Percentiles rank a stretch among this genome's conserved stretches.
Evolutionary conservation across 108 stramenopile genomes (phyloP).

Genomic region (Nitzschia palea): DNA sequence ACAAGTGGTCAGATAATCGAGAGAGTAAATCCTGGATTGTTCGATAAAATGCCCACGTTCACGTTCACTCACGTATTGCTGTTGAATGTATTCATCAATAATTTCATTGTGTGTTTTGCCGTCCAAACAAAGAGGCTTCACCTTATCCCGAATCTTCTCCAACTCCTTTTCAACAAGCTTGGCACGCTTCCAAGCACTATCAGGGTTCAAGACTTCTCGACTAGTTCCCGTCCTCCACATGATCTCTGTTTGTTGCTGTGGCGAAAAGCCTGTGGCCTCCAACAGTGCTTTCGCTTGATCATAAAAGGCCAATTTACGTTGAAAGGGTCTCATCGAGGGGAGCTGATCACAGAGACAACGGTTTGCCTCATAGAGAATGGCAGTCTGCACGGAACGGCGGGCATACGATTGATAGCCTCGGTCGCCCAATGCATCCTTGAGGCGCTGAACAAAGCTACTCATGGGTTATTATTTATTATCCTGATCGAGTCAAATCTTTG

Average conservation of each 20-base stretch:
- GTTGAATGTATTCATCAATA: conserved; percentile 34
- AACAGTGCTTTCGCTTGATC: conserved; percentile 48
- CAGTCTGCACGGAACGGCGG: conserved; percentile 51
- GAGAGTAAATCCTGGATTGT: not conserved
- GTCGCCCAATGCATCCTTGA: conserved; percentile 27
- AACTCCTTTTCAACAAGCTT: conserved; percentile 45
- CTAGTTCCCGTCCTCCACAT: conserved; percentile 63
- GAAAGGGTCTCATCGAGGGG: conserved; percentile 49
- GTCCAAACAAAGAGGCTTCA: conserved; percentile 28
- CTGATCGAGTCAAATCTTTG: too few relatives aligned
- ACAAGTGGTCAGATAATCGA: not conserved
- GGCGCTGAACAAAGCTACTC: conserved; percentile 23
- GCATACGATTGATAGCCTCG: conserved; percentile 27
- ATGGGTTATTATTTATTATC: conserved; percentile 1
- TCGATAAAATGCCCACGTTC: not conserved
- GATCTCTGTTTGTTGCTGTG: conserved; percentile 47
- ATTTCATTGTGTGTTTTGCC: conserved; percentile 42
- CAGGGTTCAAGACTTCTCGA: conserved; percentile 47
- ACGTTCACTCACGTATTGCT: conserved; percentile 15
- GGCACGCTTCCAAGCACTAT: conserved; percentile 48
- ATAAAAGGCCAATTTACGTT: conserved; percentile 52
- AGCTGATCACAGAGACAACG: conserved; percentile 31
- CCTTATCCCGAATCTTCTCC: conserved; percentile 21
- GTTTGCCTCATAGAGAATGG: conserved; percentile 54
- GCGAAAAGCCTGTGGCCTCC: conserved; percentile 32